Percentiles rank a stretch among this genome's conserved stretches.
phyloP scores from a whole-genome alignment of 805 yeast genomes.

The Lipomyces chichibuensis region DNA sequence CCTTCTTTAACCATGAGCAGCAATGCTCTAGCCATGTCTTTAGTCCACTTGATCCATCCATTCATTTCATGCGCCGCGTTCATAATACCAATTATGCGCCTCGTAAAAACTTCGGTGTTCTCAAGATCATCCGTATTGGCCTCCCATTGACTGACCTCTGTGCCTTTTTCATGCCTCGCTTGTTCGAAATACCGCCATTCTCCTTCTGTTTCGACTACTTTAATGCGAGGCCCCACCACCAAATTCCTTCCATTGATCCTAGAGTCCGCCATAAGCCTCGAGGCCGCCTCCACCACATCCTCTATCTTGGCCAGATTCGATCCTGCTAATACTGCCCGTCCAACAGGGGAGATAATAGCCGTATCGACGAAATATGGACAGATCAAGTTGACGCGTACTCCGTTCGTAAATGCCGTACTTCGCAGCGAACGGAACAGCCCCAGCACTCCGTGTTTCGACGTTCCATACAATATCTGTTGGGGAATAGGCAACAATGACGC shows the following conservation, averaged over 20 bases:
- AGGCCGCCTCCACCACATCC: conserved; percentile 5
- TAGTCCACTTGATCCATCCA: neutral
- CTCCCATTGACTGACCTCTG: neutral
- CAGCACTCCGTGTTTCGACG: conserved; percentile 50
- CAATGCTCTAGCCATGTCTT: neutral
- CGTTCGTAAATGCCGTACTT: conserved; percentile 51
- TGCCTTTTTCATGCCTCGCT: neutral
- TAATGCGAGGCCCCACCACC: conserved; percentile 1
- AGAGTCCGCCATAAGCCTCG: conserved; percentile 1
- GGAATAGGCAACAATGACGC: neutral
- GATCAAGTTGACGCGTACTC: conserved; percentile 49
- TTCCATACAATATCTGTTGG: conserved; percentile 40
- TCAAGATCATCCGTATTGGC: neutral
- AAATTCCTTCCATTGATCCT: conserved; percentile 1
- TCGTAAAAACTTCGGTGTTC: neutral
- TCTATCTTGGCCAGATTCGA: neutral
- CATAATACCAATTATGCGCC: neutral
- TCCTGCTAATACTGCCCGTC: neutral
- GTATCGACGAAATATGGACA: conserved; percentile 57
- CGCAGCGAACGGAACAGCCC: conserved; percentile 47
- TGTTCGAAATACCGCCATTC: neutral
- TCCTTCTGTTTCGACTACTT: neutral
- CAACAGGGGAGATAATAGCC: conserved; percentile 47
- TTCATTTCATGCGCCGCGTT: neutral
- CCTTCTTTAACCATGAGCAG: neutral